These are phyloP conservation scores for Uncinocarpus reesii DNA, from an alignment of 2,329 filamentous ascomycete genomes.

Conservation along the genomic window DNA sequence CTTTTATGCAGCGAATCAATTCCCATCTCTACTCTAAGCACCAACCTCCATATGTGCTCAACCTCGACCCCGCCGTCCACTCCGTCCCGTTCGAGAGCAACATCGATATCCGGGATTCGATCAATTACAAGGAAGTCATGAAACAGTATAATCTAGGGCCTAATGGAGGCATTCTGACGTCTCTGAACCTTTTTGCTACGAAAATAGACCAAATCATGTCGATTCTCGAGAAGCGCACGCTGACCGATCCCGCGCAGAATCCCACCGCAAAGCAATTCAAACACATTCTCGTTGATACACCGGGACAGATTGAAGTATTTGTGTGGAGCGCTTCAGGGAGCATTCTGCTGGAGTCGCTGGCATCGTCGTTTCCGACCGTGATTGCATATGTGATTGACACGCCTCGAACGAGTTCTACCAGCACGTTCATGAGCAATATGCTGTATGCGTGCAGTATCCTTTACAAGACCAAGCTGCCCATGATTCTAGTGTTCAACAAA, in stretches of 20 bases:
- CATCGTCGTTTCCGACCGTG: slow-evolving; percentile 89
- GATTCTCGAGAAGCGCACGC: slow-evolving; percentile 78
- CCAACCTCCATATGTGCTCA: slow-evolving; percentile 84
- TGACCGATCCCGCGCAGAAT: slow-evolving; percentile 46
- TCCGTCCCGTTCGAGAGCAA: slow-evolving; percentile 92
- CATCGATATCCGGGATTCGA: slow-evolving; percentile 96
- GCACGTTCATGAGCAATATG: slow-evolving; percentile 99
- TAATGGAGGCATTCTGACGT: slow-evolving; percentile 93
- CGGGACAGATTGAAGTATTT: slow-evolving; percentile 96
- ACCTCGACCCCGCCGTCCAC: slow-evolving; percentile 89
- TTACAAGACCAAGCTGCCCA: slow-evolving; percentile 96
- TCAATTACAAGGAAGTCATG: slow-evolving; percentile 99
- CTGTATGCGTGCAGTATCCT: slow-evolving; percentile 96
- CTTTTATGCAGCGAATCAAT: slow-evolving; percentile 98
- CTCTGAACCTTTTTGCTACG: slow-evolving; percentile 89
- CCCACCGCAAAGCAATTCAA: slow-evolving; percentile 51
- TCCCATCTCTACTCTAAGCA: slow-evolving; percentile 75
- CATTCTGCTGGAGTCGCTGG: slow-evolving; percentile 84
- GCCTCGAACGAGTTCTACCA: slow-evolving; percentile 80
- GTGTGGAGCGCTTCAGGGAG: slow-evolving; percentile 95
- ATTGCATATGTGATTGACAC: slow-evolving; percentile 98
- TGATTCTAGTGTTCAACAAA: slow-evolving; percentile 99
- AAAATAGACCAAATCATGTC: slow-evolving; percentile 93
- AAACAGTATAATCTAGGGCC: slow-evolving; percentile 96
- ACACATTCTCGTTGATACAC: slow-evolving; percentile 87